Percentiles rank a stretch among this genome's conserved stretches.
phyloP scores from a whole-genome alignment of 2,329 filamentous ascomycete genomes.

The Nigrospora sphaerica region DNA sequence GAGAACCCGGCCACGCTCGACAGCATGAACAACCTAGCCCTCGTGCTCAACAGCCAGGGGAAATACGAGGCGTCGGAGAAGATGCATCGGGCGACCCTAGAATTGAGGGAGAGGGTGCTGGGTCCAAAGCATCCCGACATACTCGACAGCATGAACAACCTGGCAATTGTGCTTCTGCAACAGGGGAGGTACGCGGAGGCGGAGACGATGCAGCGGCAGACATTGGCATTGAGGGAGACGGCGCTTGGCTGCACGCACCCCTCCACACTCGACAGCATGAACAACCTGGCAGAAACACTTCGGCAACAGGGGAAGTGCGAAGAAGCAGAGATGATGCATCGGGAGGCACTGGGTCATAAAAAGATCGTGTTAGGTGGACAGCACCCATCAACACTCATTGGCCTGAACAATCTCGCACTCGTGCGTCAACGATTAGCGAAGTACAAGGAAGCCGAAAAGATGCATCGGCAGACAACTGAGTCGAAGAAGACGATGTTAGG shows the following conservation, averaged over 20 bases:
- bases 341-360: not conserved
- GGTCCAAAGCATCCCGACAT: too few relatives aligned
- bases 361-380: not conserved
- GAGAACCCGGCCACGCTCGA: too few relatives aligned
- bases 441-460: too few relatives aligned
- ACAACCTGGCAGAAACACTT: conserved; percentile 4
- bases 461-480: too few relatives aligned
- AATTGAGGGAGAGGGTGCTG: too few relatives aligned
- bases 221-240: not conserved
- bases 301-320: not conserved
- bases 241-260: not conserved
- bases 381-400: not conserved
- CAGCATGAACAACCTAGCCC: too few relatives aligned
- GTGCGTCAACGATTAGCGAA: too few relatives aligned
- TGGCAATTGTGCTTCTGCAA: conserved; percentile 9
- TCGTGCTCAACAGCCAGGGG: too few relatives aligned
- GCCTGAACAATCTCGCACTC: not conserved
- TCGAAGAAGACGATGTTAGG: too few relatives aligned
- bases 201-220: conserved; percentile 13
- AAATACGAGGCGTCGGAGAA: too few relatives aligned
- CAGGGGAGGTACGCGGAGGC: conserved; percentile 10
- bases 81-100: too few relatives aligned
- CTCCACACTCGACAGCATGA: not conserved
- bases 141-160: conserved; percentile 12
- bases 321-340: not conserved